phyloP scores from a whole-genome alignment of 148 eudicot species.

The Amaranthus palmeri region DNA sequence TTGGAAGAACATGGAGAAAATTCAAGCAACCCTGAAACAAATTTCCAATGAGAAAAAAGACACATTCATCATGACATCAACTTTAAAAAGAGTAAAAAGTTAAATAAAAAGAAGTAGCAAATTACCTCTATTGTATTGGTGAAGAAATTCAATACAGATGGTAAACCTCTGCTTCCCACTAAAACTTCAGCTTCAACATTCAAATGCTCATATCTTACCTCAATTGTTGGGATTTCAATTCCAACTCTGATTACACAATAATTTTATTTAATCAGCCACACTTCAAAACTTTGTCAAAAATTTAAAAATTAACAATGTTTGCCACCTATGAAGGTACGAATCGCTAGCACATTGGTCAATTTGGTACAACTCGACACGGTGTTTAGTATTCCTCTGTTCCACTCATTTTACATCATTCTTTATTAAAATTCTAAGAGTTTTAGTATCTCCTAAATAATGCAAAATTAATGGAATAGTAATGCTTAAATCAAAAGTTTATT shows the following conservation, averaged over 20 bases:
- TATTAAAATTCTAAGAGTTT: no score
- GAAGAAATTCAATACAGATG: slow-evolving; percentile 66
- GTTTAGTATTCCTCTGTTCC: no score
- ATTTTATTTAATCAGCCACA: background rate
- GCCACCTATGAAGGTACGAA: background rate
- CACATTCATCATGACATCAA: background rate
- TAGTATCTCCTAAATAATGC: no score
- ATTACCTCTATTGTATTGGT: slow-evolving; percentile 63
- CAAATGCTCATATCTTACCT: slow-evolving; percentile 76
- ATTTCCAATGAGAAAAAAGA: background rate
- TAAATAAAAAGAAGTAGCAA: background rate
- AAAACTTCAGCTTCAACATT: slow-evolving; percentile 65
- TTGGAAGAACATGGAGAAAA: slow-evolving; percentile 65
- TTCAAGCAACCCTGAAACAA: slow-evolving; percentile 48
- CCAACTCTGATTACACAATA: slow-evolving; percentile 55
- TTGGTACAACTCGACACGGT: no score
- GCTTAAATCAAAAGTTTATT: no score
- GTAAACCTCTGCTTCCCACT: slow-evolving; percentile 77
- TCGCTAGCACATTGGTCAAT: no score
- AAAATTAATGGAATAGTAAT: no score
- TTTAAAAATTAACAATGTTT: background rate
- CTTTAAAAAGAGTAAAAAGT: background rate
- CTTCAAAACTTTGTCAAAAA: background rate
- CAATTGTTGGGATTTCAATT: slow-evolving; percentile 74
- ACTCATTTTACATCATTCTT: no score